A percentile compares a stretch with the other conserved stretches of the same genome.
phyloP scores from a whole-genome alignment of 441 rosid genomes.

The Bruguiera hainesii region DNA sequence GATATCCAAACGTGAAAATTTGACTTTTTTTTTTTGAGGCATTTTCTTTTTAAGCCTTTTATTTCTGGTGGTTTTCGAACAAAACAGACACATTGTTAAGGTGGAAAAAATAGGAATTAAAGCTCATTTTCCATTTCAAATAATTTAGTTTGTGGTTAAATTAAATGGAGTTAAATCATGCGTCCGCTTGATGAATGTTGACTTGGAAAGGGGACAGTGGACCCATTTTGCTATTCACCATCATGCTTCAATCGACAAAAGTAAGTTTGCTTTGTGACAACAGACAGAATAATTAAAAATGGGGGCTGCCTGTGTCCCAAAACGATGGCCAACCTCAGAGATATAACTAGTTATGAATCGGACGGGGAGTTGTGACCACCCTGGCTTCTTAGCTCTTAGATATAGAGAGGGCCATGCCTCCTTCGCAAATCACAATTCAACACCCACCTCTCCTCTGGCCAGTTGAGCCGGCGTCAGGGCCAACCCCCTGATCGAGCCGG shows the following conservation, averaged over 20 bases:
- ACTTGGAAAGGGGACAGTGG: neutral
- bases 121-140: too few relatives aligned
- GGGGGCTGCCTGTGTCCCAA: slow-evolving; percentile 25
- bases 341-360: neutral
- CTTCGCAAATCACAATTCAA: too few relatives aligned
- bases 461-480: neutral
- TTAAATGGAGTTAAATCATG: neutral
- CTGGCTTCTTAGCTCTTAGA: neutral
- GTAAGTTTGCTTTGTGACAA: slow-evolving; percentile 13
- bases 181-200: neutral
- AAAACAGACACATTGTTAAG: too few relatives aligned
- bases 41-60: too few relatives aligned
- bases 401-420: neutral
- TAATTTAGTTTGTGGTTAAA: neutral
- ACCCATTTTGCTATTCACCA: slow-evolving; percentile 14
- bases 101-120: too few relatives aligned
- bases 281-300: slow-evolving; percentile 28
- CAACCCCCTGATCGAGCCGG: neutral
- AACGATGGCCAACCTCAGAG: slow-evolving; percentile 17
- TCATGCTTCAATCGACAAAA: slow-evolving; percentile 22
- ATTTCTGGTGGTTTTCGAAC: too few relatives aligned
- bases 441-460: too few relatives aligned
- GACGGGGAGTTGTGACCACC: slow-evolving; percentile 17
- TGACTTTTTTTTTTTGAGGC: too few relatives aligned
- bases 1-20: too few relatives aligned